phyloP scores from a whole-genome alignment of 768 basidiomycete species.

The Russula abietina region DNA sequence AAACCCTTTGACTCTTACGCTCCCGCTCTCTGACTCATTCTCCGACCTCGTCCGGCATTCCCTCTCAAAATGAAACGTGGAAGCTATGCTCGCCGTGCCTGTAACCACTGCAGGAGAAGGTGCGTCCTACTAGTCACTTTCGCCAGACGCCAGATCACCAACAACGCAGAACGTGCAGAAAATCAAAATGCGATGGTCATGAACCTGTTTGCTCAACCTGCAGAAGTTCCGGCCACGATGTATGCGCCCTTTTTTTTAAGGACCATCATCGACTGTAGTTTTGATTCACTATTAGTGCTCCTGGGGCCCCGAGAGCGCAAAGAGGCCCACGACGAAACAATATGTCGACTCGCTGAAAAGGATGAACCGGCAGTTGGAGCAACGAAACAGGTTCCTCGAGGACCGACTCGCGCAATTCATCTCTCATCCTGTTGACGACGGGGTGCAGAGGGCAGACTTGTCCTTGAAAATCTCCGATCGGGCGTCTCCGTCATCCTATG shows the following conservation, averaged over 20 bases:
- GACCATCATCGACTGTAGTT: background rate
- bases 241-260: conserved; percentile 11
- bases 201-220: conserved; percentile 32
- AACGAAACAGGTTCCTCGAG: conserved; percentile 29
- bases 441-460: conserved; percentile 9
- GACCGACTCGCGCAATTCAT: conserved; percentile 17
- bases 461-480: conserved; percentile 16
- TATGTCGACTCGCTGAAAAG: conserved; percentile 32
- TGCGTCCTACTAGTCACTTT: conserved; percentile 9
- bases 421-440: conserved; percentile 16
- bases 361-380: conserved; percentile 29
- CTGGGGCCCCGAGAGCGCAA: conserved; percentile 33
- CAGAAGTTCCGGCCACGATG: conserved; percentile 27
- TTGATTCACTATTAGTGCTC: conserved; percentile 28
- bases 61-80: conserved; percentile 23
- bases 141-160: background rate
- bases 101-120: conserved; percentile 32
- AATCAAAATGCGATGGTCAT: conserved; percentile 33
- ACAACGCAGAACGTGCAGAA: conserved; percentile 24
- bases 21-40: background rate
- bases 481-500: conserved; percentile 15
- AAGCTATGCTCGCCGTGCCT: conserved; percentile 33
- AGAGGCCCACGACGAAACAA: conserved; percentile 32
- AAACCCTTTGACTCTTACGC: background rate
- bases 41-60: background rate